These are phyloP conservation scores for Botrytis squamosa DNA, from an alignment of 2,329 filamentous ascomycete genomes.

Conservation along the genomic window DNA sequence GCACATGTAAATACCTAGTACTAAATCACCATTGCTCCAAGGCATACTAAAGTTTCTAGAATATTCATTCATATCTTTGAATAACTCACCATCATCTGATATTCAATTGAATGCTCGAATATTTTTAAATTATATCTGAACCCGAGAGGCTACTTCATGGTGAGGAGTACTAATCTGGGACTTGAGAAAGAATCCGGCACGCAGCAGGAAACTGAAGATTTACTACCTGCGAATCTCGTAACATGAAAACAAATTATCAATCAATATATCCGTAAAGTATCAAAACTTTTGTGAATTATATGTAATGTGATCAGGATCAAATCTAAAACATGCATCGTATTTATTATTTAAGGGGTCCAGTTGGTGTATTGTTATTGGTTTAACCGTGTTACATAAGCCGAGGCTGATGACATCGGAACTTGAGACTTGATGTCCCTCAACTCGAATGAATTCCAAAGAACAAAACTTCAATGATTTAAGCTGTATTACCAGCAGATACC, in stretches of 20 bases:
- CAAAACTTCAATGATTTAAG: slow-evolving; percentile 11
- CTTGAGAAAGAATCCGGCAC: neutral
- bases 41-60: neutral
- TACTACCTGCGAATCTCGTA: neutral
- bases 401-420: slow-evolving; percentile 21
- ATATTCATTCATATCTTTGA: neutral
- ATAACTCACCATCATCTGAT: neutral
- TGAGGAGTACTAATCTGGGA: neutral
- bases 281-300: neutral
- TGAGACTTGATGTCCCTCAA: slow-evolving; percentile 23
- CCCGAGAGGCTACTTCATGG: neutral
- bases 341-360: slow-evolving; percentile 18
- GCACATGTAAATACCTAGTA: neutral
- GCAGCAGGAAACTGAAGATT: neutral
- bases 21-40: too few species aligned
- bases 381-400: slow-evolving; percentile 9
- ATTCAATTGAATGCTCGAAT: neutral
- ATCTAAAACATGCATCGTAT: slow-evolving; percentile 17
- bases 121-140: neutral
- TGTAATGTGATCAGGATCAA: neutral
- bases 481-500: slow-evolving; percentile 32
- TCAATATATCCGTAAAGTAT: neutral
- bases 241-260: neutral
- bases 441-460: slow-evolving; percentile 8
- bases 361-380: slow-evolving; percentile 4